phyloP scores from a whole-genome alignment of 176 grass and related monocot species.

The Oryza brachyantha region DNA sequence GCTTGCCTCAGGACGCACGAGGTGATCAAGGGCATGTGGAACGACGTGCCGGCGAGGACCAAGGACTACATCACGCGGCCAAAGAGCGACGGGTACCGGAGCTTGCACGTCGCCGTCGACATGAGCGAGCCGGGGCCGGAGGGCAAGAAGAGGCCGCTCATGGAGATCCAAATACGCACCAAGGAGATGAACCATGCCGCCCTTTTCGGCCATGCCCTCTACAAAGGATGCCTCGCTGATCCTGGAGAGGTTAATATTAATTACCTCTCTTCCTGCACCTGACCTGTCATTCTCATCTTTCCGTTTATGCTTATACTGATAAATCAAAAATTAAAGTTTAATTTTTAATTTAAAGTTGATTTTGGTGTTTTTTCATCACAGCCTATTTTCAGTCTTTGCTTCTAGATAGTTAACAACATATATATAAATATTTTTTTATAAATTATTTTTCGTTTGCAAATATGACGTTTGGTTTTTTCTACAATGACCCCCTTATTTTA shows the following conservation, averaged over 20 bases:
- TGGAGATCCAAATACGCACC: slow-evolving; percentile 95
- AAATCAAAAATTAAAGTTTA: too few relatives aligned
- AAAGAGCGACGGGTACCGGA: slow-evolving; percentile 82
- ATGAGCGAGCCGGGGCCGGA: slow-evolving; percentile 50
- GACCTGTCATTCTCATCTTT: too few relatives aligned
- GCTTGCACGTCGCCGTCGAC: slow-evolving; percentile 82
- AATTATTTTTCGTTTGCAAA: too few relatives aligned
- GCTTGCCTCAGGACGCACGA: slow-evolving; percentile 67
- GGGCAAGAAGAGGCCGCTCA: slow-evolving; percentile 52
- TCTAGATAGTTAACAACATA: too few relatives aligned
- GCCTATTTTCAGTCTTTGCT: too few relatives aligned
- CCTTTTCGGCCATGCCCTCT: slow-evolving; percentile 88
- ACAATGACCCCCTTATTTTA: too few relatives aligned
- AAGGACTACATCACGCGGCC: slow-evolving; percentile 80
- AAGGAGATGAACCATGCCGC: slow-evolving; percentile 67
- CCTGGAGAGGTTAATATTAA: slow-evolving; percentile 87
- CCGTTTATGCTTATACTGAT: too few relatives aligned
- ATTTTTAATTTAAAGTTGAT: too few relatives aligned
- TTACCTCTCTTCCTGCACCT: too few relatives aligned
- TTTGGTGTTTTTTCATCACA: too few relatives aligned
- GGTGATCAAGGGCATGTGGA: slow-evolving; percentile 63
- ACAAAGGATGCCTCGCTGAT: slow-evolving; percentile 86
- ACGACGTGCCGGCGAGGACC: slow-evolving; percentile 69
- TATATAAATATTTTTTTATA: too few relatives aligned
- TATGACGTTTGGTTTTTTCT: too few relatives aligned